Evolutionary conservation across 2,329 filamentous ascomycete species (phyloP), one percentile per base, ranked within the genome.

Genomic region (Hypoxylon sp.): DNA sequence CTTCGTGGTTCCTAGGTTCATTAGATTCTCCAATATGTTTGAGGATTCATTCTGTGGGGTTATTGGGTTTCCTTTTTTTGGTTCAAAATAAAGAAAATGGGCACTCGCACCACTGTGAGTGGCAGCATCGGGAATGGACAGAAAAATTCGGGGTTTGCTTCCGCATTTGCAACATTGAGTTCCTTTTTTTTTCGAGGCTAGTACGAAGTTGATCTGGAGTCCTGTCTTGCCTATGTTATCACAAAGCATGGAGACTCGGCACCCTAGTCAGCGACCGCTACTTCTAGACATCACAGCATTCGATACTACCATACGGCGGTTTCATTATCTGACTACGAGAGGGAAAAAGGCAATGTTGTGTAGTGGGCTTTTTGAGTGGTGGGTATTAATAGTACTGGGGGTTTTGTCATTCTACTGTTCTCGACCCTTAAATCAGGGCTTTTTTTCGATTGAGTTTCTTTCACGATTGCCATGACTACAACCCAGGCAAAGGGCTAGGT

Each of bases 401-500:
- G 62, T 63, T 69, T 46, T 71, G 66, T 67, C n/a, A 46, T 68
- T 72, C 54, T 66, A 59, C 59, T 70, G 48, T 68, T 71, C 63
- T 71, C 39, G 63, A 31, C 65, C 65, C 56, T 54, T 65, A 14
- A 29, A 69, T 37, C 68, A 54, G 66, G 59, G 64, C 48, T 55
- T 65, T 75, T 75, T 64, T 57, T 47, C 60, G n/a, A 17, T 65
- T 52, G 37, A 53, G 58, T 62, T 63, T 70, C 48, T 57, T 73
- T 77, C 33, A 77, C 59, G 76, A 77, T 65, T 72, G 70, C 75
- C 66, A 77, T 71, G 75, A 77, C 70, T 42, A 63, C 54, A 56
- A 64, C 50, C 62, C 58, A 68, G 67, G 71, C 68, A 68, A 58
- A 17, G 56, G 56, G 65, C 53, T 52, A 50, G 46, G 68, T 61